phyloP scores from a whole-genome alignment of 495 filamentous ascomycete species.

The Neurospora hispaniola region DNA sequence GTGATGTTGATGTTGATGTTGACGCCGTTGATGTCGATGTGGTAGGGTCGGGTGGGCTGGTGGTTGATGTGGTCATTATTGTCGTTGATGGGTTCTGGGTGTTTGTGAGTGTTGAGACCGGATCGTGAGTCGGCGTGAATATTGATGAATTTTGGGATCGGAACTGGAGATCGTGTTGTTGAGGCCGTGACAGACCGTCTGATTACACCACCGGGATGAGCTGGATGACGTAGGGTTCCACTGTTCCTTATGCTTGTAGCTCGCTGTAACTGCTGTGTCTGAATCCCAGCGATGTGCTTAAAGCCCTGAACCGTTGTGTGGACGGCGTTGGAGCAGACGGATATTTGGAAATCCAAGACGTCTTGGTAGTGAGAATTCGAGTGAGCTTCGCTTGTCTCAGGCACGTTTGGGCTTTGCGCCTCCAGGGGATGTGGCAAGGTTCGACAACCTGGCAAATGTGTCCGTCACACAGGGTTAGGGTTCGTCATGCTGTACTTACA shows the following conservation, averaged over 20 bases:
- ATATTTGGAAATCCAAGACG: background rate
- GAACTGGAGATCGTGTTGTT: background rate
- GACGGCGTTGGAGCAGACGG: accelerated
- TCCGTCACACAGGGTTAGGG: background rate
- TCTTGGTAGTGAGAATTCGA: too few species aligned
- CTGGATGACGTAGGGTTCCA: background rate
- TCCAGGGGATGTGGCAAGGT: background rate
- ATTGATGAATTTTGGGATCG: background rate
- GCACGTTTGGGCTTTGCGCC: background rate
- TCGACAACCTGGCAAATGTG: background rate
- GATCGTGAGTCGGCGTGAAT: background rate
- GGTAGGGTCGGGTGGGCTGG: background rate
- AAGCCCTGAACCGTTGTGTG: background rate
- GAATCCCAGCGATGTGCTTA: background rate
- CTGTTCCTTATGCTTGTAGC: background rate
- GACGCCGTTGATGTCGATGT: background rate
- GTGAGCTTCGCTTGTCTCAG: background rate
- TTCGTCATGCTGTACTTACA: background rate
- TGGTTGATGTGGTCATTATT: background rate
- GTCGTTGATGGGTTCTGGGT: background rate
- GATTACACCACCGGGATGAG: background rate
- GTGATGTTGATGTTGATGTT: background rate
- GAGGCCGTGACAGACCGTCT: background rate
- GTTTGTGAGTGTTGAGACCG: accelerated
- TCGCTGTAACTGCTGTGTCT: background rate